Base-by-base conservation (phyloP, 2,329 filamentous ascomycete genomes). In the Furcasterigmium sp. region DNA sequence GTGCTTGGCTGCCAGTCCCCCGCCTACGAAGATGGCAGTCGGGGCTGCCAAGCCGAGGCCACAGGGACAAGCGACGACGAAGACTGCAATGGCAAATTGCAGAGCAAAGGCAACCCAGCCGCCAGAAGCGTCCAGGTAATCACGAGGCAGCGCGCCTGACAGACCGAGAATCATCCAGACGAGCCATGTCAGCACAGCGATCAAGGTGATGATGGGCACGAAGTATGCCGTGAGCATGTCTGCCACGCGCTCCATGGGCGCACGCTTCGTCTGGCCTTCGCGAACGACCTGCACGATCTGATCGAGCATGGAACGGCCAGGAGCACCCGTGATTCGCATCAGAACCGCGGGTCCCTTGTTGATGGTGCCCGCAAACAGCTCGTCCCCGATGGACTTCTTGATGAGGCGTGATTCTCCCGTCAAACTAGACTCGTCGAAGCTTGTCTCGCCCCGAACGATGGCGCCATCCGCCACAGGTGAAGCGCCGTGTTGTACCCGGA, bases 351-450 rank as follows among this genome's bases (percentile, higher is more conserved):
- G 60, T 6, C 73, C 81, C 55, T 84, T 84, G 64, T 91, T 91
- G 57, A 90, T 72, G 0, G 87, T 90, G 14, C 86, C 86, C 1
- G 85, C 79, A 53, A 76, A 90, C 3, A 90, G 80, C 14, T 70
- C 66, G 46, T 88, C 85, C 4, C 80, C 82, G 3, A 67, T 53
- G 0, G 40, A 48, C 63, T 91, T 91, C 54, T 72, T 73, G 43
- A 90, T 77, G 1, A 76, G 76, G 7, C 76, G 74, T 13, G 85
- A 85, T 63, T 91, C 86, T 41, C 86, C 86, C 2, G 91, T 96
- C 47, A 97, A 71, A 48, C 89, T 94, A 10, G 89, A 91, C 61
- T 97, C 91, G 56, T 96, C 89, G 55, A 96, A 95, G 39, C 70
- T 75, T 36, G 79, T 80, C 39, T 80, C 73, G 4, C 79, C 82